Evolutionary conservation across 225 moss, liverwort and hornwort species (phyloP), one percentile per base, ranked within the genome.

Genomic region (Bryum argenteum): DNA sequence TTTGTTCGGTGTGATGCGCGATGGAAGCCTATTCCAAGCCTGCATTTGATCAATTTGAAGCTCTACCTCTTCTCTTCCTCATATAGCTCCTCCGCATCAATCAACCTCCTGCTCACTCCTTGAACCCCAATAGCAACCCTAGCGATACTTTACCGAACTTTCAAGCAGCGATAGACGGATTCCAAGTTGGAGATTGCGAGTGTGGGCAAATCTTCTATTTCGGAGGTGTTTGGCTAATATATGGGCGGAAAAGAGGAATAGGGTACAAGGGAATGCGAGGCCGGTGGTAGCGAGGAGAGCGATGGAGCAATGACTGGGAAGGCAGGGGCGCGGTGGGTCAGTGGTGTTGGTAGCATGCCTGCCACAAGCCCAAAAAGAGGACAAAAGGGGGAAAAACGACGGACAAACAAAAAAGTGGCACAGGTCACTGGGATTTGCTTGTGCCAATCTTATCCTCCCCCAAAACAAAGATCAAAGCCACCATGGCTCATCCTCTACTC

Each of bases 11-110:
- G 84, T 61, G 71, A 75, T 67, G 77, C 80, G 84, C 12, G 80
- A 77, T 77, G 84, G 84, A 33, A 80, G 75, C 67, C 80, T 83
- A 44, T 62, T 71, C 80, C 86, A 86, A 47, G 86, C 86, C 82
- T 86, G 84, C 84, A 84, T 84, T 78, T 61, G 71, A 71, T 80
- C 68, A 28, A 51, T 26, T 65, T 21, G 19, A 11, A 59, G 43
- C 20, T 43, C 67, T 41, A 15, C 50, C 65, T 74, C 66, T 63
- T 63, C 73, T 45, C 12, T 38, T 42, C 83, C 51, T 83, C 76
- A 83, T 79, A 54, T 28, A 80, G 65, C 65, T 61, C 69, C n/a
- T n/a, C 55, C 56, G 65, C 60, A 80, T 33, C 63, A 58, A 40
- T 19, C 67, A 24, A 67, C 62, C 15, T 39, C 43, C 42, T 28